These are phyloP conservation scores for Petunia hybrid DNA, from an alignment of 305 asterid species.

Conservation along the genomic window DNA sequence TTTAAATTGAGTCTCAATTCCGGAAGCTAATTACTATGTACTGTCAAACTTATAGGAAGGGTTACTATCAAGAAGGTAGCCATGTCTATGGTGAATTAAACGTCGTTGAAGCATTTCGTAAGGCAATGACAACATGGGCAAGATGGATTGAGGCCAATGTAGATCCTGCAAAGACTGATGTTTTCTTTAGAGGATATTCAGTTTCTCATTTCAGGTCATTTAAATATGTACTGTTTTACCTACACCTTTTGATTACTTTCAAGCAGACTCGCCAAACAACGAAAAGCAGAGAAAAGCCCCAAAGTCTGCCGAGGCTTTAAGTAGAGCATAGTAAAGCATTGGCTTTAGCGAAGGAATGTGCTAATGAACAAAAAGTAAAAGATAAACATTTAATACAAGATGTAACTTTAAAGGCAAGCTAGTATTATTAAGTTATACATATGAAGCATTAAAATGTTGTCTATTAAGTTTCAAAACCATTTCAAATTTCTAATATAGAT, in stretches of 20 bases:
- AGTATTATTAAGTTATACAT: neutral
- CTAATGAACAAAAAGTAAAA: neutral
- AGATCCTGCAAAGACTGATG: constrained; percentile 53
- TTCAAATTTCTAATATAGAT: too few species aligned
- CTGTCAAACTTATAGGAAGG: constrained; percentile 52
- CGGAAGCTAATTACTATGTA: constrained; percentile 22
- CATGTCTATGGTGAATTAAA: constrained; percentile 65
- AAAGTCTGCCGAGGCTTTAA: too few species aligned
- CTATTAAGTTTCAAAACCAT: too few species aligned
- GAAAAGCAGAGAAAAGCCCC: neutral
- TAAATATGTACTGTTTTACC: neutral
- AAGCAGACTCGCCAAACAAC: too few species aligned
- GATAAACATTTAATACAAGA: neutral
- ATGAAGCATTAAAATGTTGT: too few species aligned
- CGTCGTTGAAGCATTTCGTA: constrained; percentile 74
- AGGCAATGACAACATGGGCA: constrained; percentile 77
- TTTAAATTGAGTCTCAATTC: constrained; percentile 14
- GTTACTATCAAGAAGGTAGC: constrained; percentile 83
- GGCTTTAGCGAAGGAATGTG: neutral
- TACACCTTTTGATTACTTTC: neutral
- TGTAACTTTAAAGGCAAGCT: neutral
- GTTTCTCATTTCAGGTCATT: constrained; percentile 71
- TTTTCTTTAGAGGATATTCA: constrained; percentile 75
- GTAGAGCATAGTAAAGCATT: neutral
- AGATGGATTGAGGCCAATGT: constrained; percentile 75